Percentiles rank a stretch among this genome's conserved stretches.
Conservation (phyloP, 768 basidiomycete genomes). For the Podaxis sp. region DNA sequence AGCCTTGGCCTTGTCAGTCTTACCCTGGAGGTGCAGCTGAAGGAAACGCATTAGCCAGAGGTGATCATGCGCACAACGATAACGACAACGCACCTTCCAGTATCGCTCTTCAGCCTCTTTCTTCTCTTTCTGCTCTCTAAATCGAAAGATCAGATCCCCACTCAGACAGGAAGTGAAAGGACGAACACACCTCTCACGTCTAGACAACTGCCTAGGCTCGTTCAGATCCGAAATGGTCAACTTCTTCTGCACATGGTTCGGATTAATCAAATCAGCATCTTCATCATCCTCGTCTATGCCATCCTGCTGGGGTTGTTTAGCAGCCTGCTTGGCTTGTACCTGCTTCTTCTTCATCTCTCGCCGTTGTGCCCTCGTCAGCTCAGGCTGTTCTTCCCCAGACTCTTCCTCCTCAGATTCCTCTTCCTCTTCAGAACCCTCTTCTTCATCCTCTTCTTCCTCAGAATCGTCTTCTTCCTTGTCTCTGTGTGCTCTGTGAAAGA, state of each 20-base stretch:
- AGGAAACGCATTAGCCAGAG: conserved; percentile 6
- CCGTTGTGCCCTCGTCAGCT: conserved; percentile 70
- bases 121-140: conserved; percentile 90
- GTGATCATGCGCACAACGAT: neutral
- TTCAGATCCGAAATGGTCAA: conserved; percentile 76
- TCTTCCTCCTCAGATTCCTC: conserved; percentile 39
- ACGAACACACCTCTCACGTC: conserved; percentile 59
- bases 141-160: conserved; percentile 2
- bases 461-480: conserved; percentile 40
- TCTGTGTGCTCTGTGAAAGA: conserved; percentile 8
- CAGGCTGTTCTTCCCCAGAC: conserved; percentile 43
- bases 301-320: conserved; percentile 41
- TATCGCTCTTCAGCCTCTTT: conserved; percentile 85
- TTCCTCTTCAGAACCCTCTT: conserved; percentile 40
- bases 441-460: conserved; percentile 43
- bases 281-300: conserved; percentile 47
- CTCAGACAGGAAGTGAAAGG: neutral
- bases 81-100: conserved; percentile 62
- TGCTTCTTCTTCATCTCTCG: conserved; percentile 85
- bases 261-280: conserved; percentile 74
- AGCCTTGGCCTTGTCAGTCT: conserved; percentile 88
- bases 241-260: conserved; percentile 74
- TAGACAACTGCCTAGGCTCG: conserved; percentile 57
- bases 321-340: conserved; percentile 48
- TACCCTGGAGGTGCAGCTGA: conserved; percentile 73